Conservation (phyloP, 805 yeast species). For the Myxozyma lipomycoides region DNA sequence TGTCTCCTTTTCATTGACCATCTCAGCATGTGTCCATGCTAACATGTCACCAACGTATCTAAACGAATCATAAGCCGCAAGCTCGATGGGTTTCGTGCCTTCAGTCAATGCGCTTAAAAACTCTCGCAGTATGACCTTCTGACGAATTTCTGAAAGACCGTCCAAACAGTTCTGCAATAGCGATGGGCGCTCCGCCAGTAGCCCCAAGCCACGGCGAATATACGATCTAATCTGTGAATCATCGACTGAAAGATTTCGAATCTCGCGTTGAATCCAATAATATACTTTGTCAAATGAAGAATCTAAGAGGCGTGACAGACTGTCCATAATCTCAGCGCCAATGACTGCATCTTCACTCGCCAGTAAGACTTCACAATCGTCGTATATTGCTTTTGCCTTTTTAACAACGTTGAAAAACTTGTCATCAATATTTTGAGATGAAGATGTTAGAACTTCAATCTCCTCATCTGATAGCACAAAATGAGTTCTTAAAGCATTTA, state of each 20-base stretch:
- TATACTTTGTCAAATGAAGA: slow-evolving; percentile 54
- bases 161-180: slow-evolving; percentile 56
- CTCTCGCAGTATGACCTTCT: slow-evolving; percentile 60
- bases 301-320: slow-evolving; percentile 51
- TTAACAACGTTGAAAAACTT: slow-evolving; percentile 59
- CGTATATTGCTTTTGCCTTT: slow-evolving; percentile 61
- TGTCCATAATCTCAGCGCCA: slow-evolving; percentile 52
- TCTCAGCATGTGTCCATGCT: slow-evolving; percentile 80
- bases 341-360: slow-evolving; percentile 52
- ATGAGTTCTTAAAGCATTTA: slow-evolving; percentile 44
- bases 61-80: slow-evolving; percentile 73
- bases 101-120: slow-evolving; percentile 46
- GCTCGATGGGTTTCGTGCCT: slow-evolving; percentile 49
- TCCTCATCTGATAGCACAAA: slow-evolving; percentile 73
- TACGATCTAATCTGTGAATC: slow-evolving; percentile 26
- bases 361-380: slow-evolving; percentile 64
- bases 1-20: slow-evolving; percentile 82
- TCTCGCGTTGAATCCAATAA: slow-evolving; percentile 39
- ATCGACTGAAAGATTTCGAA: slow-evolving; percentile 25
- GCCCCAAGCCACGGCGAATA: slow-evolving; percentile 29
- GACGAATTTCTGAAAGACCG: slow-evolving; percentile 65
- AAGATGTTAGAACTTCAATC: slow-evolving; percentile 48
- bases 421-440: slow-evolving; percentile 39
- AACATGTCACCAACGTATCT: slow-evolving; percentile 81
- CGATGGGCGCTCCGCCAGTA: slow-evolving; percentile 39